These are phyloP conservation scores for Verticillium zaregamsianum DNA, from an alignment of 2,329 filamentous ascomycete genomes.

Conservation along the genomic window DNA sequence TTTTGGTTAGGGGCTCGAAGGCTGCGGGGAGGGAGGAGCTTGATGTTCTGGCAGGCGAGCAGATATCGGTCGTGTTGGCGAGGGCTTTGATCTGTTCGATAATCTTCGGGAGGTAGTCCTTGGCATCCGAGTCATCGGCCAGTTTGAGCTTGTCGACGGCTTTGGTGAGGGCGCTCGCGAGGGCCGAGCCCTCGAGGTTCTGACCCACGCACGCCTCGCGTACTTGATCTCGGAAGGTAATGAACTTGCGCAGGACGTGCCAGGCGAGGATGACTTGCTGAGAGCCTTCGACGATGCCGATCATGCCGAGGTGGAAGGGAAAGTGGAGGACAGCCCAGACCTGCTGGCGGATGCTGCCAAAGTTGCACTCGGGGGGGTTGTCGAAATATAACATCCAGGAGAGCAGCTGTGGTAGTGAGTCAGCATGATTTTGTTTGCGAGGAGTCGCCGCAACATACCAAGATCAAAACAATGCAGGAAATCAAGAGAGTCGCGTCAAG, in stretches of 20 bases:
- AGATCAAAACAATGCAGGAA: conserved; percentile 11
- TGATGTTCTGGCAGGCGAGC: background rate
- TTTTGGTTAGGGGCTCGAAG: background rate
- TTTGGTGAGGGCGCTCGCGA: background rate
- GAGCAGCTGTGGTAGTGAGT: conserved; percentile 20
- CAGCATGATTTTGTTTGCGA: fast-evolving
- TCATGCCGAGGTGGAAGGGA: conserved; percentile 42
- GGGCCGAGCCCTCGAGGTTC: conserved; percentile 6
- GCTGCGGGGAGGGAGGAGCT: background rate
- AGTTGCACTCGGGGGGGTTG: conserved; percentile 43
- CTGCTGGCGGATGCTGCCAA: conserved; percentile 48
- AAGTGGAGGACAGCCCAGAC: conserved; percentile 49
- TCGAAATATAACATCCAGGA: conserved; percentile 56
- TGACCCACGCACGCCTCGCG: conserved; percentile 1
- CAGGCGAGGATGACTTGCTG: conserved; percentile 34
- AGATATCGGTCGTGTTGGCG: conserved; percentile 7
- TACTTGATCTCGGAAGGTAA: conserved; percentile 4
- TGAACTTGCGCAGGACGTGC: conserved; percentile 7
- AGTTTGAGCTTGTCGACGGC: conserved; percentile 6
- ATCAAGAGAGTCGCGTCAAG: conserved; percentile 4
- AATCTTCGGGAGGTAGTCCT: background rate
- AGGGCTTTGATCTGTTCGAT: conserved; percentile 6
- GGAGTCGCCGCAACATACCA: background rate
- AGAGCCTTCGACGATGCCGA: conserved; percentile 42
- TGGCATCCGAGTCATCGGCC: conserved; percentile 4